Percentiles rank a stretch among this genome's conserved stretches.
Conservation (phyloP, 2,329 filamentous ascomycete genomes). For the Fonsecaea erecta region DNA sequence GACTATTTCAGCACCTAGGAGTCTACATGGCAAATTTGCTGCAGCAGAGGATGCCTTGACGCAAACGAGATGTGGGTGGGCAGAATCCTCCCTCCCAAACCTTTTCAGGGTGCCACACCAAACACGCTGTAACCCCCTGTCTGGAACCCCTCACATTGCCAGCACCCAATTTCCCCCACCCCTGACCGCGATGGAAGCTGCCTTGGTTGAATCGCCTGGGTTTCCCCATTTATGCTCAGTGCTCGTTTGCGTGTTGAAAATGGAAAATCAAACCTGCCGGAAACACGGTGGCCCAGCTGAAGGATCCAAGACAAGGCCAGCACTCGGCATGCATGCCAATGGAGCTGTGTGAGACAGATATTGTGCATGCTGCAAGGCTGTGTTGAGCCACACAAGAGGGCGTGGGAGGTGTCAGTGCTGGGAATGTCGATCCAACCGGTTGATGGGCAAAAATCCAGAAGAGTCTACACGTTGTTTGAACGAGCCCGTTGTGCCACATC, state of each 20-base stretch:
- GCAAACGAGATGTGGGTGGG: neutral
- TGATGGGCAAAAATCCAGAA: neutral
- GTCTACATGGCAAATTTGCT: neutral
- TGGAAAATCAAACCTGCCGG: slow-evolving; percentile 2
- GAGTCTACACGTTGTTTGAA: neutral
- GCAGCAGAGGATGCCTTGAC: slow-evolving; percentile 1
- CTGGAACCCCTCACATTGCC: neutral
- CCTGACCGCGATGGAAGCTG: slow-evolving; percentile 7
- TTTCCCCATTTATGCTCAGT: neutral
- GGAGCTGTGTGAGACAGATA: neutral
- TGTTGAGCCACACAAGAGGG: neutral
- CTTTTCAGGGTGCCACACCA: slow-evolving; percentile 8
- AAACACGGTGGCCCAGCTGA: neutral
- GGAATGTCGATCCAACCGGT: neutral
- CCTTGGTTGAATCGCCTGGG: neutral
- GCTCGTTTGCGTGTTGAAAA: neutral
- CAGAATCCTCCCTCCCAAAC: neutral
- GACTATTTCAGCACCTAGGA: neutral
- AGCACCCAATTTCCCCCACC: slow-evolving; percentile 19
- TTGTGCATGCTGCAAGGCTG: neutral
- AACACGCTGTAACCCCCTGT: slow-evolving; percentile 6
- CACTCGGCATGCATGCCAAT: neutral
- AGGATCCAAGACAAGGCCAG: neutral
- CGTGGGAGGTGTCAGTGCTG: neutral
- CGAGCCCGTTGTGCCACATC: neutral